Percentiles rank a stretch among this genome's conserved stretches.
Evolutionary conservation across 78 protist genomes (phyloP).

Genomic region (Polysphondylium violaceum): DNA sequence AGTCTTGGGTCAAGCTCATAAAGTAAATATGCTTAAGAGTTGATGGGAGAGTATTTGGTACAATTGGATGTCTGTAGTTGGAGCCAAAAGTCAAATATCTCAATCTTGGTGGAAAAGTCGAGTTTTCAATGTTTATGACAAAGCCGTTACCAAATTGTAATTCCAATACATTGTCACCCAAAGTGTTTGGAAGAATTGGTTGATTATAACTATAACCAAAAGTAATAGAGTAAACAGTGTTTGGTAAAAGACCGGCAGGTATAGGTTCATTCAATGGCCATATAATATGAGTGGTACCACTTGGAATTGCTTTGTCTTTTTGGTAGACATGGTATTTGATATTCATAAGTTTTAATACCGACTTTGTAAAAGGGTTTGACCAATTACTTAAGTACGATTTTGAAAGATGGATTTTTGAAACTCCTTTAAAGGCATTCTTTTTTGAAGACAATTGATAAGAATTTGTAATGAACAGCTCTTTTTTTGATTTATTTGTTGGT

Average conservation of each 20-base stretch:
- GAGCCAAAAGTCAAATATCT: too few relatives aligned
- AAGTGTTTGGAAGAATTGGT: background rate
- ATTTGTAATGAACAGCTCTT: too few relatives aligned
- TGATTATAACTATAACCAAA: background rate
- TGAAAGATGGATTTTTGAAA: too few relatives aligned
- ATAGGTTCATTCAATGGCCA: background rate
- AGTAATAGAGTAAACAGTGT: background rate
- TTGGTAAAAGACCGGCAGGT: background rate
- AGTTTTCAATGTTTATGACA: background rate
- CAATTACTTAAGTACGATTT: too few relatives aligned
- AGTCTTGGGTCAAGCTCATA: background rate
- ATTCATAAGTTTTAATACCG: background rate
- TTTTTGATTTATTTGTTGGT: too few relatives aligned
- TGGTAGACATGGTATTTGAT: background rate
- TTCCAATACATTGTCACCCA: background rate
- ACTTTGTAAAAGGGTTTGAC: background rate
- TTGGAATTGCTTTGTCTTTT: background rate
- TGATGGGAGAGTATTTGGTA: background rate
- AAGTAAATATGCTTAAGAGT: background rate
- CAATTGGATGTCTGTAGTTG: background rate
- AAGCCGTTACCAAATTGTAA: background rate
- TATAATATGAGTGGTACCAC: background rate
- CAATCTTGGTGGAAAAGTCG: background rate
- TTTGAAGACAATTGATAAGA: too few relatives aligned
- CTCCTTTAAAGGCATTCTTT: too few relatives aligned